Evolutionary conservation across 495 filamentous ascomycete species (phyloP).

Genomic region (Apiosordaria backusii): DNA sequence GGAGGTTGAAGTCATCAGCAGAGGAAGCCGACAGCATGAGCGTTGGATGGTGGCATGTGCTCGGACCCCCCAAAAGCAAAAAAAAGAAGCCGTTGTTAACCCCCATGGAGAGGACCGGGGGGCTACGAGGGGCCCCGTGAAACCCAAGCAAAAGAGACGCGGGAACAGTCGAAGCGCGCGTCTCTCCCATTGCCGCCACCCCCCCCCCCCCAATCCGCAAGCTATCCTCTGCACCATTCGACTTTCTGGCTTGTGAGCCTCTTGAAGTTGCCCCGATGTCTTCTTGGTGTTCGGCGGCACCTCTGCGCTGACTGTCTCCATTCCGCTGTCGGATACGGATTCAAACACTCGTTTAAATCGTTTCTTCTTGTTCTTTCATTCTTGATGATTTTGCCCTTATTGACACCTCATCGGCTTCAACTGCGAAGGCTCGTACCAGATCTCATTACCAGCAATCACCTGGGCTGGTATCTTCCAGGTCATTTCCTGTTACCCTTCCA

Average conservation of each 20-base stretch:
- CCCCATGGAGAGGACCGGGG: slow-evolving; percentile 7
- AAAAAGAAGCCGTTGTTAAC: not conserved
- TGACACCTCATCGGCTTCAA: not conserved
- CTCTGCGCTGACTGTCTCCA: slow-evolving; percentile 23
- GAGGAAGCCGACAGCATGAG: not conserved
- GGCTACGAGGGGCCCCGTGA: not conserved
- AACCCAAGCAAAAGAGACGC: slow-evolving; percentile 10
- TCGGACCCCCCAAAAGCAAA: slow-evolving; percentile 7
- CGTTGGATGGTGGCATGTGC: not conserved
- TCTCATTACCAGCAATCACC: not conserved
- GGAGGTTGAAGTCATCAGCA: slow-evolving; percentile 1
- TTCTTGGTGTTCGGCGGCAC: slow-evolving; percentile 25
- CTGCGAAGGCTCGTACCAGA: too few relatives aligned
- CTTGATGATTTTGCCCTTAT: slow-evolving; percentile 1
- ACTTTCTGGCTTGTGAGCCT: slow-evolving; percentile 25
- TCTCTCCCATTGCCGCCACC: slow-evolving; percentile 35
- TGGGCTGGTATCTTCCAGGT: slow-evolving; percentile 3
- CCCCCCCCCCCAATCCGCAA: slow-evolving; percentile 17
- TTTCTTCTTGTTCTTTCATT: slow-evolving; percentile 17
- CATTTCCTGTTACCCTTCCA: too few relatives aligned
- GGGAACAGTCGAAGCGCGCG: slow-evolving; percentile 38
- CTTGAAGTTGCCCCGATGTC: slow-evolving; percentile 31
- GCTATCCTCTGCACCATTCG: slow-evolving; percentile 32
- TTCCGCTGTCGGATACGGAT: slow-evolving; percentile 7
- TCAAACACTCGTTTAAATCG: slow-evolving; percentile 28